phyloP scores from a whole-genome alignment of 805 yeast species.

The Nakazawaea siamensis region DNA sequence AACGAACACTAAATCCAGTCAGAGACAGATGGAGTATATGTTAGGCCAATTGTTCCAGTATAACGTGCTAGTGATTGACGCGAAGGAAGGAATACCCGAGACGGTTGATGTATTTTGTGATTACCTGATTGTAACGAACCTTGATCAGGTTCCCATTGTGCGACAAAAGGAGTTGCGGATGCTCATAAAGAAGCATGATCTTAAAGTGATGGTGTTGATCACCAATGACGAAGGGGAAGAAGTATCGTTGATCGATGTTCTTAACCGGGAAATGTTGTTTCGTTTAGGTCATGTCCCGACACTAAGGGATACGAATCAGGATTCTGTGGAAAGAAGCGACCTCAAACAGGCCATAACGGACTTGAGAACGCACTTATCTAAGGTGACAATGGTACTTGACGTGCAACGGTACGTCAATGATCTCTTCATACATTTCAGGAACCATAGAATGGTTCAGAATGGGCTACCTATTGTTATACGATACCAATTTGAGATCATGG shows the following conservation, averaged over 20 bases:
- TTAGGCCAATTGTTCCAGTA: constrained; percentile 12
- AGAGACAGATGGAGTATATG: constrained; percentile 13
- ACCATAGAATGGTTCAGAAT: constrained; percentile 43
- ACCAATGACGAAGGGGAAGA: constrained; percentile 15
- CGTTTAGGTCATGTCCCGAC: constrained; percentile 18
- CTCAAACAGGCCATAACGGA: too few relatives aligned
- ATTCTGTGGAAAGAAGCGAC: too few relatives aligned
- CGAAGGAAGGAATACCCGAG: neutral
- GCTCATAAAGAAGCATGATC: neutral
- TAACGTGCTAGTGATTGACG: constrained; percentile 11
- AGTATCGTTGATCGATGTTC: constrained; percentile 12
- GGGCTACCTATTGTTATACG: constrained; percentile 44
- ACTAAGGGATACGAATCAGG: too few relatives aligned
- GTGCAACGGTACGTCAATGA: constrained; percentile 48
- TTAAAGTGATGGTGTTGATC: constrained; percentile 13
- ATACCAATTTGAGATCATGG: constrained; percentile 31
- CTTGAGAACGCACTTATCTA: too few relatives aligned
- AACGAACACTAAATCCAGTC: constrained; percentile 11
- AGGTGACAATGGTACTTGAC: constrained; percentile 38
- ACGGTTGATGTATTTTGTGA: neutral
- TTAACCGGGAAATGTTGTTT: constrained; percentile 23
- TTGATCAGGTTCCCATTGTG: neutral
- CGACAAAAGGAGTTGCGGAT: neutral
- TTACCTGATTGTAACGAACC: neutral
- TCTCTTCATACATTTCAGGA: constrained; percentile 41